A percentile compares a stretch with the other conserved stretches of the same genome.
phyloP scores from a whole-genome alignment of 441 rosid genomes.

The Erodium texanum region DNA sequence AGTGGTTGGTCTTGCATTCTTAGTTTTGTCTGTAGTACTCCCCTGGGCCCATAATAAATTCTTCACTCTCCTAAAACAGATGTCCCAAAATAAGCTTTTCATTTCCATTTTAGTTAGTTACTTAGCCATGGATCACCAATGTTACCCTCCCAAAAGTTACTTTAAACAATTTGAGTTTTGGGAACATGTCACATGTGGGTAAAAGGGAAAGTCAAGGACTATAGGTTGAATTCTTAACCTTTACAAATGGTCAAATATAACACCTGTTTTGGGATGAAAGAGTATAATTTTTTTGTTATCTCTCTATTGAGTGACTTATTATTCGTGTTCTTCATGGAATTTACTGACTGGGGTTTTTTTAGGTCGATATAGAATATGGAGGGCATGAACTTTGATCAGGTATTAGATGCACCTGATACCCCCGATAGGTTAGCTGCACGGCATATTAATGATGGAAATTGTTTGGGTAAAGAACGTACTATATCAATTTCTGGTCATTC shows the following conservation, averaged over 20 bases:
- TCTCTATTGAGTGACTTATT: neutral
- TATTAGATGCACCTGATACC: conserved; percentile 20
- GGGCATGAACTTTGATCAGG: conserved; percentile 15
- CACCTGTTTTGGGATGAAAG: neutral
- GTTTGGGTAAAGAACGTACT: neutral
- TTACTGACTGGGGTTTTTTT: neutral
- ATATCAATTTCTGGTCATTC: conserved; percentile 4
- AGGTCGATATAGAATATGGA: conserved; percentile 16
- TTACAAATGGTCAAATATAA: neutral
- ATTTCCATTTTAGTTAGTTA: too few relatives aligned
- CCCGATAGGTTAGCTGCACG: conserved; percentile 22
- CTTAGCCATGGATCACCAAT: too few relatives aligned
- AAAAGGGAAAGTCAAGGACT: neutral
- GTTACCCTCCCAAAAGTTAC: too few relatives aligned
- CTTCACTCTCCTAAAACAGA: too few relatives aligned
- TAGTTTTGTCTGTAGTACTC: too few relatives aligned
- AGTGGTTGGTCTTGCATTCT: too few relatives aligned
- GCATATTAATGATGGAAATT: neutral
- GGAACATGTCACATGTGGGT: neutral
- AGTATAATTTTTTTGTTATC: neutral
- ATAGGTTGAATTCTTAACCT: neutral
- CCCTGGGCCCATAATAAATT: too few relatives aligned
- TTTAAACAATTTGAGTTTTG: too few relatives aligned
- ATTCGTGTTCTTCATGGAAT: neutral
- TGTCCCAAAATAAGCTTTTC: too few relatives aligned